Evolutionary conservation across 2,329 filamentous ascomycete genomes (phyloP), one percentile per base, ranked within the genome.

Genomic region (Pseudogymnoascus sp.): DNA sequence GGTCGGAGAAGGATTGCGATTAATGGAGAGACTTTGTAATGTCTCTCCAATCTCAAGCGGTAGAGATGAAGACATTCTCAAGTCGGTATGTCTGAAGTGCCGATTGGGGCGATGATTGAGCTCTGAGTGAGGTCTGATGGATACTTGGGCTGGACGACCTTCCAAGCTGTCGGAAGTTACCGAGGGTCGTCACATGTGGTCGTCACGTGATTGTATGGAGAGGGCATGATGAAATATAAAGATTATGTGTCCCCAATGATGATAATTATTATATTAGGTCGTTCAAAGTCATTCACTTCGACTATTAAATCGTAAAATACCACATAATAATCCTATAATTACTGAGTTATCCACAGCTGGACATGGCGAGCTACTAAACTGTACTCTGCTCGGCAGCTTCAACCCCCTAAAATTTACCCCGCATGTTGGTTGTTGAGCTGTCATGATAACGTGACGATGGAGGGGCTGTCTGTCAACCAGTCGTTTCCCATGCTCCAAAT

Each of bases 21-120:
- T 88, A 77, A 96, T 88, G 72, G 89, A 89, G 35, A 87, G 89
- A 14, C 89, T 87, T 75, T 97, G 93, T 67, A 96, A 79, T 35
- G 89, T 88, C 70, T 90, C 89, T 50, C 89, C 89, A 64, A 92
- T 76, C 72, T 93, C 86, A 24, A 84, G 75, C 22, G 85, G 80
- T 28, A 83, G 11, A n/a, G 46, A 38, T 16, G 61, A 63, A 38
- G 61, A 33, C 63, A 65, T 65, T 60, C 16, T 65, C 35, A 40
- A 26, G 19, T 26, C 33, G 19, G 16, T 56, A 33, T 33, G 28
- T 33, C 28, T 56, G 10, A 14, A 56, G 50, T 19, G 50, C 10
- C 10, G 50, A 33, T 33, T 56, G 50, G 26, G 28, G 16, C 28
- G n/a, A 33, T 56, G 50, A 33, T 56, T 56, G 50, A 33, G 28